phyloP scores from a whole-genome alignment of 1,284 basidiomycete species.

The Gymnopus androsaceus region DNA sequence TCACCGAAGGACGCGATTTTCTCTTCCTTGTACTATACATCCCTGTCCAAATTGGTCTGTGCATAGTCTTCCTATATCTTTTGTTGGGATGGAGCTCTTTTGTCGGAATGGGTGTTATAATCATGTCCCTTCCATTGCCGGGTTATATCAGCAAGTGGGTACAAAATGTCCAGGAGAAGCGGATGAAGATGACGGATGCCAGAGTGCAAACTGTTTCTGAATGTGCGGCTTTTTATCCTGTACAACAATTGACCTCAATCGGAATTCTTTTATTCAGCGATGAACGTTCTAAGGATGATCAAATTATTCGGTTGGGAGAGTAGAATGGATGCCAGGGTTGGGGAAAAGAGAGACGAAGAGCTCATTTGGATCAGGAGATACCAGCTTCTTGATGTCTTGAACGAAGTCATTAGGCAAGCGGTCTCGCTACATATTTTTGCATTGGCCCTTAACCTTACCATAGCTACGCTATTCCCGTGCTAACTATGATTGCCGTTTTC shows the following conservation, averaged over 20 bases:
- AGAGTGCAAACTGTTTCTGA: constrained; percentile 58
- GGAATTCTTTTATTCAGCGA: constrained; percentile 28
- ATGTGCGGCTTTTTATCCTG: constrained; percentile 36
- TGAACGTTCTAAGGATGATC: constrained; percentile 57
- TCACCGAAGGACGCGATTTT: constrained; percentile 34
- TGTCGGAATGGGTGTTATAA: constrained; percentile 55
- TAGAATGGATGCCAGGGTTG: constrained; percentile 51
- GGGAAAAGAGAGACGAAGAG: constrained; percentile 56
- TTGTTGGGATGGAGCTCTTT: constrained; percentile 52
- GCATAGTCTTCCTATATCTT: constrained; percentile 43
- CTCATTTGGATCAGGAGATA: constrained; percentile 46
- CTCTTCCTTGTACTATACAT: constrained; percentile 38
- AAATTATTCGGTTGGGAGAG: constrained; percentile 74
- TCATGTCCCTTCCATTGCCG: constrained; percentile 54
- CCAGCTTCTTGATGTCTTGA: constrained; percentile 44
- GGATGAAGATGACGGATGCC: constrained; percentile 41
- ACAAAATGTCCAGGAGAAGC: constrained; percentile 33
- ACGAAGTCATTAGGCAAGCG: constrained; percentile 45
- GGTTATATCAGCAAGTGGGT: constrained; percentile 41
- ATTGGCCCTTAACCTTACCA: constrained; percentile 41
- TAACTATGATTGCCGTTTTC: constrained; percentile 73
- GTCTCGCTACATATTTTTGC: constrained; percentile 18
- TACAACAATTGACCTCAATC: not conserved
- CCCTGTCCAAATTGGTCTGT: constrained; percentile 46
- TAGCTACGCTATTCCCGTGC: constrained; percentile 63